phyloP scores from a whole-genome alignment of 106 monocot species.

The Dendrobium officinale region DNA sequence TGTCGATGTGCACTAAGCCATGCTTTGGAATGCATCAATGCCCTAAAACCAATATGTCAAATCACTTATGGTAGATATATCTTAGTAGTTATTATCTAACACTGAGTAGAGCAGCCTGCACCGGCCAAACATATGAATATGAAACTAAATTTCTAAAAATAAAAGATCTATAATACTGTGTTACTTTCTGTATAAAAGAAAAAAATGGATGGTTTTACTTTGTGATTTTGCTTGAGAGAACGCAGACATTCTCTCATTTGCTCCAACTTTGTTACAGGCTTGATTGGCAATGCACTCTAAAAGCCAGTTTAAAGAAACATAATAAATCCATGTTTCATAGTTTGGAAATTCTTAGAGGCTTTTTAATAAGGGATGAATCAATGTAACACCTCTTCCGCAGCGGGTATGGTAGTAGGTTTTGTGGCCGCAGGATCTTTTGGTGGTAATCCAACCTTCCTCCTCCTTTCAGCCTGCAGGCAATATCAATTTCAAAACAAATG shows the following conservation, averaged over 20 bases:
- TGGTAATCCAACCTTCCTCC: conserved; percentile 81
- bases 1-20: too few relatives aligned
- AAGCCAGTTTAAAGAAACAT: background rate
- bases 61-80: too few relatives aligned
- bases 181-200: background rate
- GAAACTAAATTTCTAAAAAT: too few relatives aligned
- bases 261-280: conserved; percentile 78
- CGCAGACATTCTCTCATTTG: conserved; percentile 88
- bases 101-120: too few relatives aligned
- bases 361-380: background rate
- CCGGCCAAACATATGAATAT: too few relatives aligned
- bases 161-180: background rate
- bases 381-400: conserved; percentile 43
- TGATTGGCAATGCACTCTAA: conserved; percentile 70
- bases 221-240: conserved; percentile 77
- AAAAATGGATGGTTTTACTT: conserved; percentile 22
- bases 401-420: conserved; percentile 38
- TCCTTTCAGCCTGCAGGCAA: conserved; percentile 70
- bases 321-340: background rate
- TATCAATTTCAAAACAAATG: background rate
- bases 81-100: too few relatives aligned
- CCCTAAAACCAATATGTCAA: too few relatives aligned
- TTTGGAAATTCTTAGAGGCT: background rate
- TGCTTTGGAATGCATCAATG: too few relatives aligned
- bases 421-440: conserved; percentile 60